Conservation (phyloP, 495 filamentous ascomycete species). For the Astrothelium subdiscretum region DNA sequence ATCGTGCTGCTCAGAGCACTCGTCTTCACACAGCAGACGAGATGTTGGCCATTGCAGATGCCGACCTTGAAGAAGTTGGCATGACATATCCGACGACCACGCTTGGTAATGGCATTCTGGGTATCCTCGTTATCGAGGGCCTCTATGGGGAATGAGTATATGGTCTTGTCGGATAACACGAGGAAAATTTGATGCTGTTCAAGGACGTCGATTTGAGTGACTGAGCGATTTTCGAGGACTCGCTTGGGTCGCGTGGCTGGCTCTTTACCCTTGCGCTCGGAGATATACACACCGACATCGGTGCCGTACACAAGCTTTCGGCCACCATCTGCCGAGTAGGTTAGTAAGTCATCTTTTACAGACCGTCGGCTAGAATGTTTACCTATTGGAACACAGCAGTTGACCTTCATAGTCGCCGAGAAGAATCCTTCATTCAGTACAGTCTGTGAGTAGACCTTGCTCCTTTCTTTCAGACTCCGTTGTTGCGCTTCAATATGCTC, state of each 20-base stretch:
- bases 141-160: slow-evolving; percentile 75
- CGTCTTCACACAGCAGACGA: slow-evolving; percentile 91
- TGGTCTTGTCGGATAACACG: slow-evolving; percentile 83
- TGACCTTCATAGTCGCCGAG: slow-evolving; percentile 67
- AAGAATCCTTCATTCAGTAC: slow-evolving; percentile 81
- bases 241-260: slow-evolving; percentile 60
- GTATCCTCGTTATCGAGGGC: slow-evolving; percentile 73
- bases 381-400: slow-evolving; percentile 85
- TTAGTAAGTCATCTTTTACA: slow-evolving; percentile 23
- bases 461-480: slow-evolving; percentile 66
- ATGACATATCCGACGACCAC: slow-evolving; percentile 94
- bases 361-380: slow-evolving; percentile 21
- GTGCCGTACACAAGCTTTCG: slow-evolving; percentile 90
- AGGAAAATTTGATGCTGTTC: slow-evolving; percentile 88
- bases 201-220: slow-evolving; percentile 91
- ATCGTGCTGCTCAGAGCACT: slow-evolving; percentile 83
- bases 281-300: slow-evolving; percentile 83
- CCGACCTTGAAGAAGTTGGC: slow-evolving; percentile 98
- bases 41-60: slow-evolving; percentile 83
- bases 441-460: slow-evolving; percentile 87
- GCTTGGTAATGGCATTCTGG: slow-evolving; percentile 53
- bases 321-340: slow-evolving; percentile 59
- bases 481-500: slow-evolving; percentile 90
- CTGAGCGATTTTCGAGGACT: slow-evolving; percentile 73
- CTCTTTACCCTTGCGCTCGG: slow-evolving; percentile 81